These are phyloP conservation scores for Tolypocladium sp. DNA, from an alignment of 2,329 filamentous ascomycete species.

Conservation along the genomic window DNA sequence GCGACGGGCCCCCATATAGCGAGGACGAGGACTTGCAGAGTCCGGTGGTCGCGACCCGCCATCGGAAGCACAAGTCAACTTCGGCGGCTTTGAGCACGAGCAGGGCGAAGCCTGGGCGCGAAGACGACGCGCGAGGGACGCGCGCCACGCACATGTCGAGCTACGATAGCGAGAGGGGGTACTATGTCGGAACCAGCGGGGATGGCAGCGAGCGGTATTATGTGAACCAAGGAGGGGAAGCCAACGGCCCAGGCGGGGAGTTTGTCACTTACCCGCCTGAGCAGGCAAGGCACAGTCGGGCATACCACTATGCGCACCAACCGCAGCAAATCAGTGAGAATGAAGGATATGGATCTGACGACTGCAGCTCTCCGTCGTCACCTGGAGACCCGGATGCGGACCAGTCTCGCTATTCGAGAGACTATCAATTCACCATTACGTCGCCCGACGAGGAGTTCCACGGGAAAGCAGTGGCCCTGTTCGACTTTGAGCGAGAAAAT, in stretches of 20 bases:
- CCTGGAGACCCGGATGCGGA: slow-evolving; percentile 52
- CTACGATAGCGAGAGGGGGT: slow-evolving; percentile 54
- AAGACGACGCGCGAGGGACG: slow-evolving; percentile 26
- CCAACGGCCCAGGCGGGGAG: slow-evolving; percentile 69
- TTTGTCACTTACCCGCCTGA: slow-evolving; percentile 69
- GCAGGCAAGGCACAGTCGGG: slow-evolving; percentile 48
- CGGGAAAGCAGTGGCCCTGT: slow-evolving; percentile 88
- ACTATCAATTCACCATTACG: slow-evolving; percentile 92
- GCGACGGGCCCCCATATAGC: slow-evolving; percentile 84
- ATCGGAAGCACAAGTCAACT: slow-evolving; percentile 76
- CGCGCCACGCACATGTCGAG: slow-evolving; percentile 37
- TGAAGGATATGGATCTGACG: slow-evolving; percentile 48
- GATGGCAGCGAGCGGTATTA: slow-evolving; percentile 71
- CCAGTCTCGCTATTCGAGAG: slow-evolving; percentile 74
- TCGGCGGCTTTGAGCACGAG: slow-evolving; percentile 35
- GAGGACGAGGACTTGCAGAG: slow-evolving; percentile 94
- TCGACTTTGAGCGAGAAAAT: slow-evolving; percentile 91
- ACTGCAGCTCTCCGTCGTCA: slow-evolving; percentile 49
- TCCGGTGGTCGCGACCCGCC: slow-evolving; percentile 75
- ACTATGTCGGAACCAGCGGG: slow-evolving; percentile 55
- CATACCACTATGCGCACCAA: slow-evolving; percentile 31
- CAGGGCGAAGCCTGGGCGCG: slow-evolving; percentile 37
- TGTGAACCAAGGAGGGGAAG: slow-evolving; percentile 57
- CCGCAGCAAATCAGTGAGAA: slow-evolving; percentile 39
- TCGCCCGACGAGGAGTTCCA: slow-evolving; percentile 97